phyloP scores from a whole-genome alignment of 768 basidiomycete species.

The Wakefieldia striispora region DNA sequence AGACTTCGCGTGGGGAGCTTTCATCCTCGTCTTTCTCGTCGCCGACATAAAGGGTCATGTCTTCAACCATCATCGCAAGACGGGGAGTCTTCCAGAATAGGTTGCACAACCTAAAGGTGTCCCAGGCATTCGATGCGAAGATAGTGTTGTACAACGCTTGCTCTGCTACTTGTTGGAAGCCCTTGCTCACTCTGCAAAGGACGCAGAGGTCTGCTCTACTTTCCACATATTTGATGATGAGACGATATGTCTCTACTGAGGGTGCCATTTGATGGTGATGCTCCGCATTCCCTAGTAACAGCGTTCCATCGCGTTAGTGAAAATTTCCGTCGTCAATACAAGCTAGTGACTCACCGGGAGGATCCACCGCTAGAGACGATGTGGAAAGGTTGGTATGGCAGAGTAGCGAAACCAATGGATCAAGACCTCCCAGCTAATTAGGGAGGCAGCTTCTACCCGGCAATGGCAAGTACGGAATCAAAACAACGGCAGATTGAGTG shows the following conservation, averaged over 20 bases:
- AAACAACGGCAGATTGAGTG: background rate
- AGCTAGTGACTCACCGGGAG: slow-evolving; percentile 8
- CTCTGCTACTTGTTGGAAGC: slow-evolving; percentile 54
- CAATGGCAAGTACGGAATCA: background rate
- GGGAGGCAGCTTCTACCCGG: background rate
- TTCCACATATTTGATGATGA: slow-evolving; percentile 51
- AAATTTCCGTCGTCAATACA: background rate
- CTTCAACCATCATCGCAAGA: slow-evolving; percentile 50
- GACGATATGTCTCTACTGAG: slow-evolving; percentile 57
- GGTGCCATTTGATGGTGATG: slow-evolving; percentile 49
- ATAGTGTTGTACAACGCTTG: slow-evolving; percentile 60
- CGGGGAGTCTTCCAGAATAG: slow-evolving; percentile 46
- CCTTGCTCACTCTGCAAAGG: slow-evolving; percentile 57
- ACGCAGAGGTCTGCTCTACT: slow-evolving; percentile 53
- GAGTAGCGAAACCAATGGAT: background rate
- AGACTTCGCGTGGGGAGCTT: background rate
- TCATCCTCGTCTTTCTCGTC: slow-evolving; percentile 20
- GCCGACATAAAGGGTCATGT: slow-evolving; percentile 47
- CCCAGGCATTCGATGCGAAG: slow-evolving; percentile 39
- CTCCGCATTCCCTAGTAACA: slow-evolving; percentile 35
- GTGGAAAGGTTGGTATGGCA: background rate
- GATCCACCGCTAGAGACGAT: background rate
- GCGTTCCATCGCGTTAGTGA: background rate
- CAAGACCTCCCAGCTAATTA: background rate
- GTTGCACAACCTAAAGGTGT: slow-evolving; percentile 44